Evolutionary conservation across 2,329 filamentous ascomycete genomes (phyloP).

Genomic region (Fusarium mundagurra): DNA sequence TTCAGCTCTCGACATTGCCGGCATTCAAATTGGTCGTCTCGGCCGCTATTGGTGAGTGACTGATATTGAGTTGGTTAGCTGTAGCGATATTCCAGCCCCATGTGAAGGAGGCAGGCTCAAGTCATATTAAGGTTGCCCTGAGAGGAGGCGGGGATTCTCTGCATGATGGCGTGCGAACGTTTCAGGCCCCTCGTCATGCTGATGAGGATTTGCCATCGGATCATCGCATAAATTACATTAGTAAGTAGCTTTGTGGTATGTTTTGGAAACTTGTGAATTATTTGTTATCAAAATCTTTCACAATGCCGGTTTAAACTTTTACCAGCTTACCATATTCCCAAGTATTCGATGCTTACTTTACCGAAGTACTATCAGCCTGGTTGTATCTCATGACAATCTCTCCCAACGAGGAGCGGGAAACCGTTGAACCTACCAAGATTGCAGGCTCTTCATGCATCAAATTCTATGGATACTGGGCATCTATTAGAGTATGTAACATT

Average conservation of each 20-base stretch:
- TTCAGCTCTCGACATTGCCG: accelerated
- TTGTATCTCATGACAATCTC: background rate
- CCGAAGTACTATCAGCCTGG: accelerated
- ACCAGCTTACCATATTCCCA: accelerated
- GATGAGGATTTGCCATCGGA: no score
- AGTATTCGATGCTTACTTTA: background rate
- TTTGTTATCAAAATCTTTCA: accelerated
- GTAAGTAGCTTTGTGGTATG: no score
- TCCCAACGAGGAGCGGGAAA: accelerated
- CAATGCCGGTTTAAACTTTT: accelerated
- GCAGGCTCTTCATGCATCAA: accelerated
- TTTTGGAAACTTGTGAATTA: background rate
- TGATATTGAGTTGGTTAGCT: background rate
- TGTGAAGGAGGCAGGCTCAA: no score
- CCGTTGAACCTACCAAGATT: accelerated
- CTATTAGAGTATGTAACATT: no score
- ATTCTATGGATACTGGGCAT: background rate
- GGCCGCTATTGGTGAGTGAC: background rate
- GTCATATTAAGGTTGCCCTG: accelerated
- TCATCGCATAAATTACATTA: accelerated
- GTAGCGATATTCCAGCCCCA: no score
- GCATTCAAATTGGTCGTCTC: background rate
- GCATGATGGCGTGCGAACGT: background rate
- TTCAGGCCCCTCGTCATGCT: no score
- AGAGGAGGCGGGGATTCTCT: no score